Percentiles rank a stretch among this genome's conserved stretches.
These are phyloP conservation scores for Talaromyces sp. DNA, from an alignment of 2,329 filamentous ascomycete species.

Conservation along the genomic window DNA sequence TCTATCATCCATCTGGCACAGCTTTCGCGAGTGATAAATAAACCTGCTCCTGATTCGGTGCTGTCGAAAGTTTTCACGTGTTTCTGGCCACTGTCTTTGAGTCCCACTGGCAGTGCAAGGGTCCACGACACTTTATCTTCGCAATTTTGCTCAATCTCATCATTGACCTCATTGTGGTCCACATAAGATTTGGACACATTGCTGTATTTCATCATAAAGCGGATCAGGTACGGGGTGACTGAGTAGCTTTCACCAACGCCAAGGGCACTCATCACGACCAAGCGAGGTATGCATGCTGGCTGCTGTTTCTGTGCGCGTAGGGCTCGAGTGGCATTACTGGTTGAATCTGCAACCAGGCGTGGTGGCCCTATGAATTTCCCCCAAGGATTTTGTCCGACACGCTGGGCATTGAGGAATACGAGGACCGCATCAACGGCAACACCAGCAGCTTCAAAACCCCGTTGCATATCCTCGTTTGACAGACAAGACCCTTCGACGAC, in stretches of 20 bases:
- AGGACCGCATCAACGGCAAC: conserved; percentile 4
- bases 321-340: conserved; percentile 6
- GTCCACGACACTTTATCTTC: conserved; percentile 14
- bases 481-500: conserved; percentile 35
- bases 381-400: conserved; percentile 11
- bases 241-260: conserved; percentile 8
- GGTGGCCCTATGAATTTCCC: conserved; percentile 13
- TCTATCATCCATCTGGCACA: conserved; percentile 14
- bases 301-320: conserved; percentile 2
- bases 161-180: conserved; percentile 5
- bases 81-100: conserved; percentile 2
- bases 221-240: conserved; percentile 11
- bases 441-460: conserved; percentile 6
- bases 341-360: conserved; percentile 12
- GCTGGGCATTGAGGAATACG: conserved; percentile 10
- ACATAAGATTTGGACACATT: conserved; percentile 14
- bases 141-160: conserved; percentile 13
- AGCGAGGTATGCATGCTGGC: not conserved
- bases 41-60: conserved; percentile 4
- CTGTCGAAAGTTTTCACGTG: conserved; percentile 11
- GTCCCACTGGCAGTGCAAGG: conserved; percentile 6
- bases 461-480: conserved; percentile 29
- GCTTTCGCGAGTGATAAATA: conserved; percentile 12
- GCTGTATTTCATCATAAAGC: conserved; percentile 12
- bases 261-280: conserved; percentile 12